Conservation (phyloP, 495 filamentous ascomycete species). For the Articulospora tetracladia region DNA sequence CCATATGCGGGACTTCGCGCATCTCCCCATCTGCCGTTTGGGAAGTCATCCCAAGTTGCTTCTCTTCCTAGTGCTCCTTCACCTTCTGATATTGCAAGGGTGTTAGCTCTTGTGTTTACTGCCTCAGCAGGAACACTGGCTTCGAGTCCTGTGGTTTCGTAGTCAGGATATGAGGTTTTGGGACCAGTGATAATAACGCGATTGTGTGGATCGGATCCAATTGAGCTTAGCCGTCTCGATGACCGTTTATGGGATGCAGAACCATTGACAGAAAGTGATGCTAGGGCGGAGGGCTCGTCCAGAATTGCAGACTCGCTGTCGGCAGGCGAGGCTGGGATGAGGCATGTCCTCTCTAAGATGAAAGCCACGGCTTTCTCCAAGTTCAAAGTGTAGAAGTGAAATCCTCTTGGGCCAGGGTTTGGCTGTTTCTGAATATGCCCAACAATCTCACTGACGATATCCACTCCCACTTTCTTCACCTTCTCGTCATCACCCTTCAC, state of each 20-base stretch:
- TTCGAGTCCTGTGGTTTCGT: slow-evolving; percentile 63
- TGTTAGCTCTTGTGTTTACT: slow-evolving; percentile 67
- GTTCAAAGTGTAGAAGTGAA: slow-evolving; percentile 98
- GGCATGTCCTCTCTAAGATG: slow-evolving; percentile 78
- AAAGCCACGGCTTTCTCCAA: slow-evolving; percentile 94
- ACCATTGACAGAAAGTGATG: slow-evolving; percentile 15
- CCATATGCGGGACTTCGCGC: slow-evolving; percentile 87
- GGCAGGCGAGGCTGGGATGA: slow-evolving; percentile 61
- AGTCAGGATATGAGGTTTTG: slow-evolving; percentile 43
- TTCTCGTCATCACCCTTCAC: slow-evolving; percentile 88
- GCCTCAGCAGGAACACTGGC: slow-evolving; percentile 57
- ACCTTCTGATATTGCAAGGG: slow-evolving; percentile 88
- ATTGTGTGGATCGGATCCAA: slow-evolving; percentile 71
- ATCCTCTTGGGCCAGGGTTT: slow-evolving; percentile 61
- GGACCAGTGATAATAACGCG: slow-evolving; percentile 71
- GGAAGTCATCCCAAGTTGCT: slow-evolving; percentile 98
- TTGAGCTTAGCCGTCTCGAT: slow-evolving; percentile 38
- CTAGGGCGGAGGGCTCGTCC: slow-evolving; percentile 22
- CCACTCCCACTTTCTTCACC: slow-evolving; percentile 72
- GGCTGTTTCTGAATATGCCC: slow-evolving; percentile 62
- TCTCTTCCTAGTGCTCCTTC: slow-evolving; percentile 87
- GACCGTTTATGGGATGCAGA: slow-evolving; percentile 24
- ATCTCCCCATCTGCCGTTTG: slow-evolving; percentile 96
- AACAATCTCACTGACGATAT: slow-evolving; percentile 68
- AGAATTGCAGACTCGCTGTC: slow-evolving; percentile 24